Percentiles rank a stretch among this genome's conserved stretches.
Conservation (phyloP, 805 yeast genomes). For the Saccharomycopsis lassenensis region DNA sequence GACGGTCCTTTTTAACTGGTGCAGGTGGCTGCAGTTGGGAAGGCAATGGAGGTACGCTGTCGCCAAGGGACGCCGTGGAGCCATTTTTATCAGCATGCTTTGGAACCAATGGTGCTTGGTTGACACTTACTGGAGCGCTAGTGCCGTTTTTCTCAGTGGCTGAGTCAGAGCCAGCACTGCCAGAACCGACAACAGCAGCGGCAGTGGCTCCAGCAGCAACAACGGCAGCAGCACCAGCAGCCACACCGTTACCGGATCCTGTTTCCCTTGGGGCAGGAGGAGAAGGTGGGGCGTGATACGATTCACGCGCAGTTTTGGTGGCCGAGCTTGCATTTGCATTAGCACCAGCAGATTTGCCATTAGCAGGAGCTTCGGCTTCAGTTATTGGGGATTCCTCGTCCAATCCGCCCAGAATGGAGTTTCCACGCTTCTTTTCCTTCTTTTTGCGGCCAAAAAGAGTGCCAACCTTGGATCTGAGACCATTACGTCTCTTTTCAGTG, state of each 20-base stretch:
- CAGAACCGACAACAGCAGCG: slow-evolving; percentile 11
- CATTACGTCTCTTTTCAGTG: slow-evolving; percentile 24
- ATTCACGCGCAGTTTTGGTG: slow-evolving; percentile 4
- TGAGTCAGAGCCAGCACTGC: slow-evolving; percentile 17
- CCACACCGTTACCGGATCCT: slow-evolving; percentile 17
- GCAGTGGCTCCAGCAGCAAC: slow-evolving; percentile 13
- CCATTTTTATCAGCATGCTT: slow-evolving; percentile 23
- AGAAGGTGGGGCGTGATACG: slow-evolving; percentile 10
- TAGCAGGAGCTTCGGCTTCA: background rate
- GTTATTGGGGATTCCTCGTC: background rate
- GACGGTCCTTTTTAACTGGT: slow-evolving; percentile 20
- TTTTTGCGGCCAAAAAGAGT: slow-evolving; percentile 62
- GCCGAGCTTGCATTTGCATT: background rate
- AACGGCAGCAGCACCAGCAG: slow-evolving; percentile 17
- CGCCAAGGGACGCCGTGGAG: too few relatives aligned
- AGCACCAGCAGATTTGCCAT: background rate
- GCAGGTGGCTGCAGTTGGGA: slow-evolving; percentile 15
- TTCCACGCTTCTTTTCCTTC: slow-evolving; percentile 20
- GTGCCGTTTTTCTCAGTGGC: slow-evolving; percentile 16
- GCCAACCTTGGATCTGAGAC: slow-evolving; percentile 60
- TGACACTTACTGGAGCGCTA: background rate
- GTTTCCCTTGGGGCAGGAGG: slow-evolving; percentile 3
- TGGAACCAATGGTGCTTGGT: too few relatives aligned
- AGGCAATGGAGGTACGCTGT: slow-evolving; percentile 19
- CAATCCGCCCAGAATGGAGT: slow-evolving; percentile 1